Base-by-base conservation (phyloP, 1,139 yeast species). In the Hyphopichia pseudoburtonii region DNA sequence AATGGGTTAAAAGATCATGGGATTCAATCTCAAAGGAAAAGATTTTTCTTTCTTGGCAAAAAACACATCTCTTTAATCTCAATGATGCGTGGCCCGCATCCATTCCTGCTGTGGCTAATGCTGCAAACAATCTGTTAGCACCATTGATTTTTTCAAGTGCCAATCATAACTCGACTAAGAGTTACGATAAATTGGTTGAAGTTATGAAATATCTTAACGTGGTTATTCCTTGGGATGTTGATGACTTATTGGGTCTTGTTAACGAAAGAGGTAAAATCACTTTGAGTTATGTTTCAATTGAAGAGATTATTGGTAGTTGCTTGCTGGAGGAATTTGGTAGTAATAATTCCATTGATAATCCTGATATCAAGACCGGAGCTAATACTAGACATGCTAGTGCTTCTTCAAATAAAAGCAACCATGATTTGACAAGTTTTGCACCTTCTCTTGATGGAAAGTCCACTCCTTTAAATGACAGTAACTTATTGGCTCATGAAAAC, bases 231-330 rank as follows among this genome's bases (percentile, higher is more conserved):
- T 80, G 86, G 86, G 80, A 78, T 36, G 63, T 73, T 22, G 77
- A 76, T 35, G 77, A 77, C 44, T 54, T 81, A 23, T 49, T 80
- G 34, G 82, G 80, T 23, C 57, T 81, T 33, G 76, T 78, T 7
- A 74, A 79, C 37, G 87, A 81, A 52, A 62, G 79, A 40, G 79
- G 77, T 30, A 75, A 73, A 47, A 71, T 78, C 19, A 74, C 77
- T 2, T 51, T 69, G n/a, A 68, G 65, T 41, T 81, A 80, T 51
- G 66, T 75, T 10, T 78, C 85, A n/a, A 77, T 78, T 35, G 82
- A 76, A 41, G 86, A 81, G 46, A 72, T 80, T 32, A 78, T 80
- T 3, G 79, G 80, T 17, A 76, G 84, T 54, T 79, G 86, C 46
- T 64, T 78, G 9, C 74, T 75, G 52, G 82, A 76, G 39, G 16